Percentiles rank a stretch among this genome's conserved stretches.
phyloP scores from a whole-genome alignment of 2,329 filamentous ascomycete genomes.

The Beauveria australis region DNA sequence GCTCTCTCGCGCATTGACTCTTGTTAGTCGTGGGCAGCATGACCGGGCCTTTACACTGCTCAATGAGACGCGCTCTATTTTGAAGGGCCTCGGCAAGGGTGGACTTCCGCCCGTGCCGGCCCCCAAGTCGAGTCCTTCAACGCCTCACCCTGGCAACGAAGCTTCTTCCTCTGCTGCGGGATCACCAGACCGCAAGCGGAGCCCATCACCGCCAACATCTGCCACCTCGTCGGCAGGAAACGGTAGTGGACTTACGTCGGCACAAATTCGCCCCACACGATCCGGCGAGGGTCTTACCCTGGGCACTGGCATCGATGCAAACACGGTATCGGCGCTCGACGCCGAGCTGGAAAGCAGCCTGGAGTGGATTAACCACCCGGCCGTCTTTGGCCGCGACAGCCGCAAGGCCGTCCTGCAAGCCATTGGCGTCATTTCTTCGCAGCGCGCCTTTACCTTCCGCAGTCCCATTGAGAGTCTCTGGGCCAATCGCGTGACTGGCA shows the following conservation, averaged over 20 bases:
- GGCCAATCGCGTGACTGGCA: slow-evolving; percentile 73
- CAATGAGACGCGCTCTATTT: slow-evolving; percentile 85
- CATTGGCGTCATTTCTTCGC: slow-evolving; percentile 92
- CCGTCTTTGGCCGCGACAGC: slow-evolving; percentile 87
- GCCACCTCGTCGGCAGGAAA: slow-evolving; percentile 33
- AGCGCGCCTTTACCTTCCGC: slow-evolving; percentile 88
- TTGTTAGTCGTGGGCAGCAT: slow-evolving; percentile 86
- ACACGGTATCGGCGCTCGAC: slow-evolving; percentile 79
- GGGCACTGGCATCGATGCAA: slow-evolving; percentile 70
- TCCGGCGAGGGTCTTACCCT: slow-evolving; percentile 52
- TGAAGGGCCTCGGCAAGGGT: slow-evolving; percentile 93
- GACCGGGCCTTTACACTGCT: slow-evolving; percentile 89
- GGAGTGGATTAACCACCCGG: slow-evolving; percentile 97
- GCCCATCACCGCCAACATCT: slow-evolving; percentile 46
- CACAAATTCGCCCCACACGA: slow-evolving; percentile 40
- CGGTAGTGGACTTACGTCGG: slow-evolving; percentile 26
- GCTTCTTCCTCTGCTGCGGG: slow-evolving; percentile 33
- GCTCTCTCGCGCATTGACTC: slow-evolving; percentile 82
- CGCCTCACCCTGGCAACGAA: slow-evolving; percentile 38
- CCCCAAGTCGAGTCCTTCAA: slow-evolving; percentile 37
- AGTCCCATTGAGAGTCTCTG: slow-evolving; percentile 84
- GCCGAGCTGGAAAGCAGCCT: slow-evolving; percentile 81
- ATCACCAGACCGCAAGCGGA: slow-evolving; percentile 47
- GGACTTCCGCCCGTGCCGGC: slow-evolving; percentile 78
- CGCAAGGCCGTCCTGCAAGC: slow-evolving; percentile 93